Evolutionary conservation across 768 basidiomycete species (phyloP), one percentile per base, ranked within the genome.

Genomic region (Termitomyces sp.): DNA sequence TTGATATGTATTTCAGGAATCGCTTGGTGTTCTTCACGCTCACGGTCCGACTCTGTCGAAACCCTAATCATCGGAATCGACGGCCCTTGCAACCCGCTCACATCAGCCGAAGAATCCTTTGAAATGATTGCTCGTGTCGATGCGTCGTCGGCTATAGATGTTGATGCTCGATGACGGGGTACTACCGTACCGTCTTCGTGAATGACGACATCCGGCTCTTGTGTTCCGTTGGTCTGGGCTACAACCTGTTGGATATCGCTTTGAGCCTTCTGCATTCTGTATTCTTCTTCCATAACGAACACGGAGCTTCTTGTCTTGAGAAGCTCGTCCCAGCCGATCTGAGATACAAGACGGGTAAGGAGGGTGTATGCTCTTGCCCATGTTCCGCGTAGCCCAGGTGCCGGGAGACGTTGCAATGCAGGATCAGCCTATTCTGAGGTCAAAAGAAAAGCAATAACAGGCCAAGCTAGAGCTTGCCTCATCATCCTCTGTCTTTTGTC

Each of bases 221-320:
- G 66, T 32, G 64, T 32, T 29, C 50, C 67, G 31, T 70, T 70
- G 10, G 70, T 44, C 10, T 62, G 63, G 5, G 60, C 59, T n/a
- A 66, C 62, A n/a, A 60, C 68, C 50, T 75, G 69, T 48, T 78
- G 75, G n/a, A 88, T 76, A 29, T 94, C 92, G 2, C 69, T 75
- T 5, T 90, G 84, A 2, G 90, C 87, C 69, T 98, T 98, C 75
- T 98, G 96, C 86, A 92, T 90, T 37, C 97, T 83, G 69, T 99
- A 99, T 69, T 99, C 97, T 69, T 99, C 96, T 69, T 98, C 97
- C 97, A 99, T 99, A 41, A 99, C 97, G 71, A 99, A 98, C 14
- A 99, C 97, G 37, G 78, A 74, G 70, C 92, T 94, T 81, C 97
- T 87, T 14, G 92, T 90, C 76, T 94, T 94, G 56, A 99, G 80